These are phyloP conservation scores for Hyphochytrium catenoides DNA, from an alignment of 352 stramenopile genomes.

Conservation along the genomic window DNA sequence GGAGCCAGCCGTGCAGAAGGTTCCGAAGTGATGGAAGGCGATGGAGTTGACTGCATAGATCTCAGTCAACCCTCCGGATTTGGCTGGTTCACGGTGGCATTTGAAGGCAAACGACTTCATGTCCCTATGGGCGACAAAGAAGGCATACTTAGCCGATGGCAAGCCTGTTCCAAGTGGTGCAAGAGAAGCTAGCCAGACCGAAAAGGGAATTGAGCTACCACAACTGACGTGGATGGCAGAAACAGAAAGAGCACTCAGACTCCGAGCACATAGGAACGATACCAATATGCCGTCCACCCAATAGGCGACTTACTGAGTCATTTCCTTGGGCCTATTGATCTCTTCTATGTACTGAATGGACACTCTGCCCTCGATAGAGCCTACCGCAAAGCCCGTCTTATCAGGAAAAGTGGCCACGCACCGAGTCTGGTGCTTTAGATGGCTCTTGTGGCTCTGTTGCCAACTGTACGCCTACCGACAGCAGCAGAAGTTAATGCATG, in stretches of 20 bases:
- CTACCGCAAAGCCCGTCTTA: constrained; percentile 54
- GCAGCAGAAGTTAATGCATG: too few relatives aligned
- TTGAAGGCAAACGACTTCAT: constrained; percentile 74
- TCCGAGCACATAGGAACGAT: background rate
- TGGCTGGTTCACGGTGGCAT: constrained; percentile 50
- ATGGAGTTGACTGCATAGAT: constrained; percentile 73
- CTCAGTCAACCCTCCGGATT: constrained; percentile 8
- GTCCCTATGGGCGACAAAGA: too few relatives aligned
- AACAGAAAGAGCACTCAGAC: constrained; percentile 1
- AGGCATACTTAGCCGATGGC: too few relatives aligned
- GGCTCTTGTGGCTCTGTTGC: constrained; percentile 22
- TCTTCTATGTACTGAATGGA: constrained; percentile 68
- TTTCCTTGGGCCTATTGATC: constrained; percentile 10
- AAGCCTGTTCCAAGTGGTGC: too few relatives aligned
- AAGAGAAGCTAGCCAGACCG: too few relatives aligned
- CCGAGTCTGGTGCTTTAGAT: constrained; percentile 63
- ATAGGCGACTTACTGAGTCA: too few relatives aligned
- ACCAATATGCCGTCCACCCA: background rate
- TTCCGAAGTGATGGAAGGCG: constrained; percentile 72
- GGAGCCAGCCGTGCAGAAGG: constrained; percentile 81
- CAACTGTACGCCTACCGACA: too few relatives aligned
- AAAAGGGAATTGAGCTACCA: too few relatives aligned
- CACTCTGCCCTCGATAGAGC: constrained; percentile 68
- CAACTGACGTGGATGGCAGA: too few relatives aligned
- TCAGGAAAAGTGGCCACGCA: constrained; percentile 69